phyloP scores from a whole-genome alignment of 306 rosid species.

The Glycine tomentella region DNA sequence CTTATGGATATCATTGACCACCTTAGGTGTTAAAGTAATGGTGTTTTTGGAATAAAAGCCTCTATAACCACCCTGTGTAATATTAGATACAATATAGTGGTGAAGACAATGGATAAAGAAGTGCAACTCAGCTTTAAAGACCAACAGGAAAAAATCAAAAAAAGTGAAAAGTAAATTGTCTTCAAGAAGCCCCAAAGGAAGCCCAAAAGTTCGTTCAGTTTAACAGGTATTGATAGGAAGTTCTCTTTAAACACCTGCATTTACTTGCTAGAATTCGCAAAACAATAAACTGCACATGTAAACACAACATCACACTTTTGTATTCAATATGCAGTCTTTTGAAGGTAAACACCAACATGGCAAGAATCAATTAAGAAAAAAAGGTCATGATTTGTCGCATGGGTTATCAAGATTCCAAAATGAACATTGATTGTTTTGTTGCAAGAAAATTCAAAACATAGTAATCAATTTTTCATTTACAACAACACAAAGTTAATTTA shows the following conservation, averaged over 20 bases:
- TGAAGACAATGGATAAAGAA: conserved; percentile 38
- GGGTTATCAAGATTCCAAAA: conserved; percentile 22
- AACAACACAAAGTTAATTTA: background rate
- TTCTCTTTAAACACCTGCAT: conserved; percentile 4
- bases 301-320: conserved; percentile 23
- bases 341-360: conserved; percentile 26
- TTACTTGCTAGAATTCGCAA: conserved; percentile 11
- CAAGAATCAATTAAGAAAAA: conserved; percentile 26
- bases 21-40: conserved; percentile 76
- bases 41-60: conserved; percentile 91
- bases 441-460: background rate
- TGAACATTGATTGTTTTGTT: conserved; percentile 19
- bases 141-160: background rate
- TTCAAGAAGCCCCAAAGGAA: background rate
- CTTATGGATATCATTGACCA: conserved; percentile 93
- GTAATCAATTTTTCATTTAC: conserved; percentile 25
- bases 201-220: conserved; percentile 16
- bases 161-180: background rate
- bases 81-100: conserved; percentile 25
- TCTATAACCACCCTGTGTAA: conserved; percentile 87
- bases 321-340: conserved; percentile 2
- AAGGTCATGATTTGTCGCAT: background rate
- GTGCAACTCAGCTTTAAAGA: conserved; percentile 34
- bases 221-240: conserved; percentile 12
- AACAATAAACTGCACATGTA: conserved; percentile 23